Base-by-base conservation (phyloP, 805 yeast species). In the Candida caryicola region DNA sequence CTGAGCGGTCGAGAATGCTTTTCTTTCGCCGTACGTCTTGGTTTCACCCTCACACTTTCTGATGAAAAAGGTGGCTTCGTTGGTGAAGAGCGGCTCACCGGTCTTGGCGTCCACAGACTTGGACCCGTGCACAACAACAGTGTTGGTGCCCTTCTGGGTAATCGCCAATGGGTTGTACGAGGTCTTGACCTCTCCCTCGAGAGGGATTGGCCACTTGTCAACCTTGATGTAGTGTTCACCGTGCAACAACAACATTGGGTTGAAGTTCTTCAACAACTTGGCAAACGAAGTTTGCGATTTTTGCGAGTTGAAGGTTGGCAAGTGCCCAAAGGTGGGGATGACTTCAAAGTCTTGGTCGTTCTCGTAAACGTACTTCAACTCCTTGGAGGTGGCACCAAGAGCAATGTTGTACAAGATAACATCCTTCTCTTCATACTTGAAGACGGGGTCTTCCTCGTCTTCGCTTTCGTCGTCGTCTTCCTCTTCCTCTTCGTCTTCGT, bases 151-250 rank as follows among this genome's bases (percentile, higher is more conserved):
- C 72, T 91, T 91, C 65, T 88, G 91, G 14, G 83, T 61, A 13
- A 87, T 77, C 14, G 85, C 86, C 36, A 91, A 69, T 33, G 95
- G 89, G 46, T 58, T 67, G 41, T 78, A 75, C 31, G 73, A 72
- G 5, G 95, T 85, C 39, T 64, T 71, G 31, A 89, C 61, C 2
- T 64, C 58, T 3, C 82, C 95, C 45, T 75, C 72, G 1, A 85
- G 77, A 45, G 96, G 95, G 41, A 91, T 72, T 41, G 95, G 93
- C 71, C 76, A 81, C 60, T 81, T 77, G 47, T 73, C 73, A 46
- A 91, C 61, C 63, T 80, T 88, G 51, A 90, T 71, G 64, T 85
- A 91, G 62, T 91, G 97, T 67, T 91, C 99, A 43, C 98, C 99
- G 60, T 91, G 98, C 50, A 91, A 75, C 55, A 91, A 73, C 64